These are phyloP conservation scores for Daldinia sp. DNA, from an alignment of 2,329 filamentous ascomycete species.

Conservation along the genomic window DNA sequence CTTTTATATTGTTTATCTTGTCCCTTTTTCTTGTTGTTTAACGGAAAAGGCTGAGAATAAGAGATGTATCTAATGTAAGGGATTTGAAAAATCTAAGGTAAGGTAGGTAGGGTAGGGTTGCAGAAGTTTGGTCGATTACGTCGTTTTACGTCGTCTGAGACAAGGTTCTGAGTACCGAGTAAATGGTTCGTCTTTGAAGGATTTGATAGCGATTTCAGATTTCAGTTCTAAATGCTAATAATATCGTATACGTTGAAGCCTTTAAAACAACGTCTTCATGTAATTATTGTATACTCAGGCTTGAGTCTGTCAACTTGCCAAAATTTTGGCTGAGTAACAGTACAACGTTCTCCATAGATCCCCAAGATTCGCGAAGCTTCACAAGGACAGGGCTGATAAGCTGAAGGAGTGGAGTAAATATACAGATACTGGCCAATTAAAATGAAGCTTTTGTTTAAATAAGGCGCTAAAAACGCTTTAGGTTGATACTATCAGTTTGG, in stretches of 20 bases:
- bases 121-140: slow-evolving; percentile 30
- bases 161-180: slow-evolving; percentile 27
- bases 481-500: background rate
- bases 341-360: slow-evolving; percentile 40
- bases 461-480: background rate
- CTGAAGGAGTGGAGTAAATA: slow-evolving; percentile 36
- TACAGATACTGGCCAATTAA: slow-evolving; percentile 26
- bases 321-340: slow-evolving; percentile 27
- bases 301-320: slow-evolving; percentile 11
- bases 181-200: slow-evolving; percentile 3
- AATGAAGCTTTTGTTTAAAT: background rate
- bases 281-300: slow-evolving; percentile 3
- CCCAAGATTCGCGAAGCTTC: slow-evolving; percentile 51
- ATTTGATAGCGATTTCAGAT: slow-evolving; percentile 5
- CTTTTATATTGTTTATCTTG: slow-evolving; percentile 4
- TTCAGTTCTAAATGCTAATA: background rate
- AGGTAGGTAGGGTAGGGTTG: slow-evolving; percentile 2
- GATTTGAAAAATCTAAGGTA: slow-evolving; percentile 1
- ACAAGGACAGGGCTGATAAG: slow-evolving; percentile 42
- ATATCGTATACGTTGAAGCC: background rate
- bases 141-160: slow-evolving; percentile 24
- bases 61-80: background rate
- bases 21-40: background rate
- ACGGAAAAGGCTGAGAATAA: background rate
- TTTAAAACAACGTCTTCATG: background rate